phyloP scores from a whole-genome alignment of 768 basidiomycete genomes.

The Tulasnella sp. region DNA sequence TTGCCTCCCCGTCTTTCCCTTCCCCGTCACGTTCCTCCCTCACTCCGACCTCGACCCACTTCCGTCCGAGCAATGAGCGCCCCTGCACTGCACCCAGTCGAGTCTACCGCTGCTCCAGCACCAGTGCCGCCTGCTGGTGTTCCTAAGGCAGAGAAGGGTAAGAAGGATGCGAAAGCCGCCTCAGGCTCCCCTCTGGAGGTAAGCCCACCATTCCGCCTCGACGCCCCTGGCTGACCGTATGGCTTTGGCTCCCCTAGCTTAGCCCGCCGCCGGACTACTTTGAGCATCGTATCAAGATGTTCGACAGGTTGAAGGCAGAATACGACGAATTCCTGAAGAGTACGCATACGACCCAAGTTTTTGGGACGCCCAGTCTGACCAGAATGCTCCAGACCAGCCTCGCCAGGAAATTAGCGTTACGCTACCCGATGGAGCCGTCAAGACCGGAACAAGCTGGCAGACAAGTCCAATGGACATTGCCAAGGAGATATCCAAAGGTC shows the following conservation, averaged over 20 bases:
- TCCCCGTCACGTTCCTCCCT: neutral
- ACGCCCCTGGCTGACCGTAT: neutral
- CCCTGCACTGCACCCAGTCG: conserved; percentile 38
- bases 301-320: conserved; percentile 79
- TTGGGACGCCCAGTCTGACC: neutral
- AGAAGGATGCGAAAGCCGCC: conserved; percentile 34
- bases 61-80: conserved; percentile 24
- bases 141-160: conserved; percentile 37
- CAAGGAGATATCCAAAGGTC: conserved; percentile 76
- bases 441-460: conserved; percentile 88
- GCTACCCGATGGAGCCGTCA: conserved; percentile 78
- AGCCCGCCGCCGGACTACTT: conserved; percentile 83
- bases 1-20: neutral
- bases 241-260: conserved; percentile 46
- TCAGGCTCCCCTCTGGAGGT: conserved; percentile 36
- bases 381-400: conserved; percentile 53
- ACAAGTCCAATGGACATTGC: conserved; percentile 91
- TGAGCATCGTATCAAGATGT: conserved; percentile 84
- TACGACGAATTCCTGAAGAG: conserved; percentile 77
- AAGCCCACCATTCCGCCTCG: neutral
- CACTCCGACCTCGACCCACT: neutral
- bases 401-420: conserved; percentile 80
- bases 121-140: conserved; percentile 32
- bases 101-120: conserved; percentile 36
- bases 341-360: conserved; percentile 39